Base-by-base conservation (phyloP, 225 moss, liverwort and hornwort genomes). In the Polytrichum formosum region DNA sequence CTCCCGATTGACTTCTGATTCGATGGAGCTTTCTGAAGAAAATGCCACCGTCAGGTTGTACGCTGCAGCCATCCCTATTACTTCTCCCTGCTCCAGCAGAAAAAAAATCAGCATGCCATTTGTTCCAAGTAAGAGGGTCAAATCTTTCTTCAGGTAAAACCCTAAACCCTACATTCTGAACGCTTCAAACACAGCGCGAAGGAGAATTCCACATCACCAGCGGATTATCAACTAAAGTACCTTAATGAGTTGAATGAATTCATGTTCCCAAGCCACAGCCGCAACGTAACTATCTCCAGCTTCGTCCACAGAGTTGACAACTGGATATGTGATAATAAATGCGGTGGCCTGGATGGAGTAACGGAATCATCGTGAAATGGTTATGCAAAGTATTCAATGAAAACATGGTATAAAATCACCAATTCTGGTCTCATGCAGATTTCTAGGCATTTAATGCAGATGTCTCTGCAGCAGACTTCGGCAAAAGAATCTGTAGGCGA, bases 241-340 rank as follows among this genome's bases (percentile, higher is more conserved):
- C 92, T 97, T 72, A n/a, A 84, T 75, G 26, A 97, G 77, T 18
- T 76, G 69, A 75, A 97, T 92, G 60, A 93, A 97, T 55, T 89
- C 83, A 53, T 91, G 64, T 72, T 97, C 96, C 96, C 96, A 97
- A 66, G 89, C 86, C 23, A 97, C 76, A 27, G 93, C 93, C 53
- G 90, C 84, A 66, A 75, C 71, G 63, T 91, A 90, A 64, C 69
- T 70, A 64, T 76, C 71, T 54, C 71, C 80, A 5, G 76, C 76
- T 72, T 82, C 73, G 55, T 82, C 80, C 62, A 85, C 80, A 55
- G 78, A 78, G 66, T 97, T 97, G 72, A 91, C 66, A 54, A 96
- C 92, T 67, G 89, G 90, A 73, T 93, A 93, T 13, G 96, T 92
- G 46, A 97, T 76, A 55, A 97, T 70, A 69, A 93, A 91, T 33